Percentiles rank a stretch among this genome's conserved stretches.
These are phyloP conservation scores for Starmerella kuoi DNA, from an alignment of 805 yeast genomes.

Conservation along the genomic window DNA sequence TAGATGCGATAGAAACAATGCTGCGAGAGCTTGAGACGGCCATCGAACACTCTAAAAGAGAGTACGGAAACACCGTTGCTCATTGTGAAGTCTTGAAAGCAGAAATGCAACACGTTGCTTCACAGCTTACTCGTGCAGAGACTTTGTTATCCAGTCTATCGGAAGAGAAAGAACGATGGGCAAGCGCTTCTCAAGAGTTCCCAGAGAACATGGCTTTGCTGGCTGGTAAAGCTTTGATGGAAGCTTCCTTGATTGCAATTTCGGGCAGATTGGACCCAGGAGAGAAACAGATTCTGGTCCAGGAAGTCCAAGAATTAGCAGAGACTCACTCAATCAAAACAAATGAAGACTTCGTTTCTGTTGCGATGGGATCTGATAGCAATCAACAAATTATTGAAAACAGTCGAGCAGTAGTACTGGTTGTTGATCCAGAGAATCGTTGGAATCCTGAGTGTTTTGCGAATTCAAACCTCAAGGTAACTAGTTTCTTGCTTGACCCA, in stretches of 20 bases:
- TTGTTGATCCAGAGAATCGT: conserved; percentile 56
- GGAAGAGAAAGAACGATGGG: conserved; percentile 65
- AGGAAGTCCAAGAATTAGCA: conserved; percentile 27
- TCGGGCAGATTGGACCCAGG: conserved; percentile 47
- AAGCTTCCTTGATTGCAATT: conserved; percentile 51
- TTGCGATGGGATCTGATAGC: background rate
- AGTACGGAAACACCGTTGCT: conserved; percentile 62
- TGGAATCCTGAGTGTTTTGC: conserved; percentile 1
- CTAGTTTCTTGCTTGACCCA: conserved; percentile 58
- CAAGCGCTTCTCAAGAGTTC: conserved; percentile 42
- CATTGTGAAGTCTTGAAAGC: conserved; percentile 63
- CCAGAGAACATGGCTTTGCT: conserved; percentile 35
- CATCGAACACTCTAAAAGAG: conserved; percentile 53
- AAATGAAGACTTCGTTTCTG: background rate
- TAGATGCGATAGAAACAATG: conserved; percentile 71
- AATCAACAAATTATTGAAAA: conserved; percentile 34
- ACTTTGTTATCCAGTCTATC: conserved; percentile 50
- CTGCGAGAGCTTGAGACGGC: conserved; percentile 57
- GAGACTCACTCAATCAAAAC: conserved; percentile 26
- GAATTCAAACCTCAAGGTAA: background rate
- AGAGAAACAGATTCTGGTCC: conserved; percentile 31
- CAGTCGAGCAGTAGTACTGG: conserved; percentile 36
- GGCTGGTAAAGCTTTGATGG: conserved; percentile 54
- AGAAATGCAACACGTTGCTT: conserved; percentile 53
- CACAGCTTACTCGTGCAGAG: conserved; percentile 50